phyloP scores from a whole-genome alignment of 495 filamentous ascomycete genomes.

The Rusavskia elegans region DNA sequence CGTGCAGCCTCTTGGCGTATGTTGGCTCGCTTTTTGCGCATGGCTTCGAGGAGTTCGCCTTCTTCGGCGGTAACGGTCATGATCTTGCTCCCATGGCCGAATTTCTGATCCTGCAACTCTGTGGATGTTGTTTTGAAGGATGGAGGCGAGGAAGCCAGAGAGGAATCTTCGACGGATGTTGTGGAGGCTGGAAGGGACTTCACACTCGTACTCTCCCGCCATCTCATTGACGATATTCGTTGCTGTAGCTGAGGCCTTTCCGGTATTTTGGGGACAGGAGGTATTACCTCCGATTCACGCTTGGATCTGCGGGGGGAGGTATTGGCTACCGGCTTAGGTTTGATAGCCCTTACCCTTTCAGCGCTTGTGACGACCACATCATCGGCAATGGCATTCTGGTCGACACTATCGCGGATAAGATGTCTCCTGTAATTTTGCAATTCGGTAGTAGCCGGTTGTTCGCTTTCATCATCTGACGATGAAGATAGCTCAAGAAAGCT shows the following conservation, averaged over 20 bases:
- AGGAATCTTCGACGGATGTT: background rate
- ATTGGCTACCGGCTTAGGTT: constrained; percentile 8
- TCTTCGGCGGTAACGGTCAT: constrained; percentile 83
- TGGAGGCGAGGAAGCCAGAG: background rate
- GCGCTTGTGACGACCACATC: background rate
- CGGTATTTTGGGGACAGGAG: constrained; percentile 12
- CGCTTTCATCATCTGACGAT: constrained; percentile 36
- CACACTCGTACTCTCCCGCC: constrained; percentile 11
- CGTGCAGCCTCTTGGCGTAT: constrained; percentile 48
- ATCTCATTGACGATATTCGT: constrained; percentile 9
- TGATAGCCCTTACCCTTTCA: constrained; percentile 4
- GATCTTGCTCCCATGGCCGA: constrained; percentile 33
- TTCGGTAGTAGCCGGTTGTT: constrained; percentile 6
- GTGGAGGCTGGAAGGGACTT: background rate
- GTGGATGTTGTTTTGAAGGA: background rate
- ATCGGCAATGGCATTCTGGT: background rate
- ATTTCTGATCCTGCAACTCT: background rate
- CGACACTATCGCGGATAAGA: constrained; percentile 3
- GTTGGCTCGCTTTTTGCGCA: constrained; percentile 60
- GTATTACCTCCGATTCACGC: constrained; percentile 7
- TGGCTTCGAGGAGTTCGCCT: constrained; percentile 63
- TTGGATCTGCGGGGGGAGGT: constrained; percentile 4
- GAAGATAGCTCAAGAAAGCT: constrained; percentile 42
- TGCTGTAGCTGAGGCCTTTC: constrained; percentile 7
- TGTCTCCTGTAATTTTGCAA: background rate